Percentiles rank a stretch among this genome's conserved stretches.
Evolutionary conservation across 176 grass and related monocot genomes (phyloP).

Genomic region (Chloris gayana): DNA sequence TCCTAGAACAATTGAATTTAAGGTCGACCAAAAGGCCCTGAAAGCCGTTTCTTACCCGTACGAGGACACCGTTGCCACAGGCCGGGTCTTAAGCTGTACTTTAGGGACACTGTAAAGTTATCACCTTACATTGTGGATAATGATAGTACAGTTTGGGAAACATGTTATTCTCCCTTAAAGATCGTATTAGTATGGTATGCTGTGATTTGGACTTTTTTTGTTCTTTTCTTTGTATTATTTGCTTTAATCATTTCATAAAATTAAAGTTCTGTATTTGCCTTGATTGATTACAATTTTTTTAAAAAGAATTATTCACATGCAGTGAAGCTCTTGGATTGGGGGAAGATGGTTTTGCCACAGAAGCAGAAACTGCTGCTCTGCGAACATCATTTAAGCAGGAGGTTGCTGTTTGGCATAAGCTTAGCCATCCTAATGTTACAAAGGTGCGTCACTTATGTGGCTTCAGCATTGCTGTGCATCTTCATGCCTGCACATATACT

Average conservation of each 20-base stretch:
- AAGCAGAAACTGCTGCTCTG: conserved; percentile 66
- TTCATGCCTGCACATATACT: conserved; percentile 25
- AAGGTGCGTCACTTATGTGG: conserved; percentile 44
- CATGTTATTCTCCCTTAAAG: background rate
- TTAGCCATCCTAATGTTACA: conserved; percentile 90
- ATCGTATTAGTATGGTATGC: background rate
- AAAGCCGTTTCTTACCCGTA: too few species aligned
- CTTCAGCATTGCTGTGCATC: background rate
- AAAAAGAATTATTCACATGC: conserved; percentile 25
- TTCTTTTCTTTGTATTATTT: background rate
- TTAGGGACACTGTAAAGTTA: background rate
- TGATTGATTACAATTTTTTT: background rate
- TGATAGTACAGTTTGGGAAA: background rate
- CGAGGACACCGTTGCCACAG: too few species aligned
- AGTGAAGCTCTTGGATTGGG: conserved; percentile 98
- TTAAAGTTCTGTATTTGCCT: background rate
- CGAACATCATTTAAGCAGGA: conserved; percentile 81
- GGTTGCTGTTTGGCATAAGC: conserved; percentile 97
- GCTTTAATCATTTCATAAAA: conserved; percentile 1
- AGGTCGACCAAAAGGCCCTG: too few species aligned
- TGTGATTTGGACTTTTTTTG: background rate
- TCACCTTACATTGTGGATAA: conserved; percentile 4
- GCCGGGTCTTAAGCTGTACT: too few species aligned
- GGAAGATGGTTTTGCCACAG: conserved; percentile 87
- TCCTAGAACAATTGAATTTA: too few species aligned